Evolutionary conservation across 2,329 filamentous ascomycete genomes (phyloP).

Genomic region (Dactylellina cionopaga): DNA sequence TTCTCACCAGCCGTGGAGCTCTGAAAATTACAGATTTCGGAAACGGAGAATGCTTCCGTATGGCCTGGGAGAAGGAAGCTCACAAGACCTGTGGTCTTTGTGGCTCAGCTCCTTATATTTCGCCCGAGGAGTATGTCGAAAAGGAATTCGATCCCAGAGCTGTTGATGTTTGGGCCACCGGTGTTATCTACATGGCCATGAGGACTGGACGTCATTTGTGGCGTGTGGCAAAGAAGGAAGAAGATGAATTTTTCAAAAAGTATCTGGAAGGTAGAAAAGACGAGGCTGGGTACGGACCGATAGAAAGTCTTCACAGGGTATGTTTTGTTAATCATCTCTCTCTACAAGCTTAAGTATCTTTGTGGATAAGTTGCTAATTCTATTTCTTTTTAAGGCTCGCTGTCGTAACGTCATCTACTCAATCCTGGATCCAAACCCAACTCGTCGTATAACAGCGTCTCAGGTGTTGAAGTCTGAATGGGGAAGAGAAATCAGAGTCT

Average conservation of each 20-base stretch:
- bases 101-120: slow-evolving; percentile 95
- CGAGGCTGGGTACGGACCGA: slow-evolving; percentile 94
- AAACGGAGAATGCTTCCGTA: slow-evolving; percentile 98
- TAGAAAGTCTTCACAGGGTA: slow-evolving; percentile 93
- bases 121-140: slow-evolving; percentile 93
- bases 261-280: slow-evolving; percentile 93
- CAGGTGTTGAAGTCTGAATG: slow-evolving; percentile 98
- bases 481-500: slow-evolving; percentile 96
- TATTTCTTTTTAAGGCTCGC: slow-evolving; percentile 80
- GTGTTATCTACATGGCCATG: slow-evolving; percentile 99
- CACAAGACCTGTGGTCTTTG: slow-evolving; percentile 98
- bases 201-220: slow-evolving; percentile 93
- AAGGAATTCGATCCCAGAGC: slow-evolving; percentile 96
- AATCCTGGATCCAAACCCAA: slow-evolving; percentile 93
- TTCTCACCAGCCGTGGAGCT: slow-evolving; percentile 88
- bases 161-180: slow-evolving; percentile 98
- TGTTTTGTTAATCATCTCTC: slow-evolving; percentile 61
- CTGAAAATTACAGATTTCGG: slow-evolving; percentile 99
- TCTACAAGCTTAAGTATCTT: slow-evolving; percentile 51
- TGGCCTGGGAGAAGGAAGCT: slow-evolving; percentile 98
- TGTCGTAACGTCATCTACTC: slow-evolving; percentile 99
- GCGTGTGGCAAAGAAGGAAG: slow-evolving; percentile 95
- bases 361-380: slow-evolving; percentile 56
- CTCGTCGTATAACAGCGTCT: slow-evolving; percentile 89
- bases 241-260: slow-evolving; percentile 95